Percentiles rank a stretch among this genome's conserved stretches.
These are phyloP conservation scores for Penicillium ucsense DNA, from an alignment of 495 filamentous ascomycete genomes.

Conservation along the genomic window DNA sequence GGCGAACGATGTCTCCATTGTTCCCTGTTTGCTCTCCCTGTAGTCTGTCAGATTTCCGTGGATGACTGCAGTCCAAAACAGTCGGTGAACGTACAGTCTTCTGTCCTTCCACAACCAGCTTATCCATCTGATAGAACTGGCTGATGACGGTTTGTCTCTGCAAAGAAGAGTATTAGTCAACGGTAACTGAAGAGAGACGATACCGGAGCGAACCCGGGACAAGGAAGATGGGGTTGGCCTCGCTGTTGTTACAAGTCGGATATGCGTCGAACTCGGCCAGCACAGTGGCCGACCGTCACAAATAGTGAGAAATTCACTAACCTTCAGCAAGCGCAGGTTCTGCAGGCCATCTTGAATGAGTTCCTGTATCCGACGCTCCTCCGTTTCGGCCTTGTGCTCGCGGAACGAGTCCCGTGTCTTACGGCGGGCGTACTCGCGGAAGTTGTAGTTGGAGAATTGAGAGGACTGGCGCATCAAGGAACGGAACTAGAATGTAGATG, in stretches of 20 bases:
- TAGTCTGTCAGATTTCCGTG: background rate
- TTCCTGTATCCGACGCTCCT: slow-evolving; percentile 75
- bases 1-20: slow-evolving; percentile 60
- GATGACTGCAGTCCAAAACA: too few relatives aligned
- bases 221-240: too few relatives aligned
- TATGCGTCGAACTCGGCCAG: too few relatives aligned
- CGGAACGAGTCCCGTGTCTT: slow-evolving; percentile 82
- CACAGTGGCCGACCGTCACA: too few relatives aligned
- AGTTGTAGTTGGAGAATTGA: slow-evolving; percentile 91
- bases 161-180: slow-evolving; percentile 8
- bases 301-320: slow-evolving; percentile 30
- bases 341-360: slow-evolving; percentile 81
- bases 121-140: slow-evolving; percentile 88
- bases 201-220: too few relatives aligned
- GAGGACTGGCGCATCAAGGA: slow-evolving; percentile 78
- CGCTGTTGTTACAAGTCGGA: too few relatives aligned
- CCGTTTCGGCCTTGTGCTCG: slow-evolving; percentile 55
- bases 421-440: slow-evolving; percentile 89
- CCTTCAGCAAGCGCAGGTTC: slow-evolving; percentile 87
- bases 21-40: slow-evolving; percentile 68
- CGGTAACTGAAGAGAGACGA: too few relatives aligned
- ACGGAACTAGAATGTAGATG: slow-evolving; percentile 55
- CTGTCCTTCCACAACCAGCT: slow-evolving; percentile 87
- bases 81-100: slow-evolving; percentile 37
- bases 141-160: slow-evolving; percentile 93